Percentiles rank a stretch among this genome's conserved stretches.
Evolutionary conservation across 2,329 filamentous ascomycete genomes (phyloP).

Genomic region (Fusarium sp.): DNA sequence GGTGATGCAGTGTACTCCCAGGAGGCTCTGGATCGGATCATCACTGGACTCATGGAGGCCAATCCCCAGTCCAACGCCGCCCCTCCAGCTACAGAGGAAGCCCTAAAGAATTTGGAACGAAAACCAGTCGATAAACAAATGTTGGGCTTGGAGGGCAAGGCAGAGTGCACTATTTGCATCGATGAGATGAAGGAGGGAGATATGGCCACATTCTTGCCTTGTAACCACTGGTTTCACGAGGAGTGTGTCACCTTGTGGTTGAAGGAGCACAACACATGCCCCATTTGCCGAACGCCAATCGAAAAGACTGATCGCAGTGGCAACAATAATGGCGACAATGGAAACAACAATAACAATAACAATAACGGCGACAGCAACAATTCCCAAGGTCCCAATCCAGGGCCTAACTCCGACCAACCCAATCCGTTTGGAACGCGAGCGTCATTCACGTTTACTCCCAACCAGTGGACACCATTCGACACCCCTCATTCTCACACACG

Average conservation of each 20-base stretch:
- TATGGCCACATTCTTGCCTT: constrained; percentile 82
- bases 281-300: constrained; percentile 76
- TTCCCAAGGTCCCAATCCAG: constrained; percentile 23
- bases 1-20: constrained; percentile 92
- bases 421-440: constrained; percentile 16
- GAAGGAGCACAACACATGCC: constrained; percentile 91
- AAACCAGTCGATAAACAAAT: constrained; percentile 77
- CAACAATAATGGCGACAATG: constrained; percentile 21
- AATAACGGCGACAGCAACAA: constrained; percentile 8
- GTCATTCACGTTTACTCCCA: not conserved
- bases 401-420: constrained; percentile 15
- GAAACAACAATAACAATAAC: constrained; percentile 18
- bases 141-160: constrained; percentile 73
- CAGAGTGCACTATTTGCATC: constrained; percentile 96
- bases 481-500: constrained; percentile 21
- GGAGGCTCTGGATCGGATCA: constrained; percentile 88
- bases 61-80: constrained; percentile 81
- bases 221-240: constrained; percentile 94
- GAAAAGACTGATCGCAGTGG: constrained; percentile 51
- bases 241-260: constrained; percentile 87
- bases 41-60: constrained; percentile 89
- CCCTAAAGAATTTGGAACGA: constrained; percentile 79
- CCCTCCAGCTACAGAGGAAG: constrained; percentile 80
- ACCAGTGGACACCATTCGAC: constrained; percentile 6
- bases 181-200: constrained; percentile 80